These are phyloP conservation scores for Aspergillus glaucus DNA, from an alignment of 2,329 filamentous ascomycete species.

Conservation along the genomic window DNA sequence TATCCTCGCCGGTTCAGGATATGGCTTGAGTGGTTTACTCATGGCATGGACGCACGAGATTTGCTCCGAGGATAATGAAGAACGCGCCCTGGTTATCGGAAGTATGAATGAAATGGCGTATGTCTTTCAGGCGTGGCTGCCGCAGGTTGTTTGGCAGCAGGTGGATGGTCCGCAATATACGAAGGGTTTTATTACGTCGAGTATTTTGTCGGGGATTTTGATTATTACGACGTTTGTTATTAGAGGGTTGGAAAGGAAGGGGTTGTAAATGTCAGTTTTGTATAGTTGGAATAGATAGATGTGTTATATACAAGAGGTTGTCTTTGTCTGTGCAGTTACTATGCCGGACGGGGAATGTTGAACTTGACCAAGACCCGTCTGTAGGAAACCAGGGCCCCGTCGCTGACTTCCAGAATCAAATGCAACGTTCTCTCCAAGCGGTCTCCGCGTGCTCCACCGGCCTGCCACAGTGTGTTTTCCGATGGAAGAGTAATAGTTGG, in stretches of 20 bases:
- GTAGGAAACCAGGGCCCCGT: slow-evolving; percentile 2
- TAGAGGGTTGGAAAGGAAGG: not conserved
- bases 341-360: not conserved
- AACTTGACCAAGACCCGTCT: not conserved
- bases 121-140: slow-evolving; percentile 64
- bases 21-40: slow-evolving; percentile 44
- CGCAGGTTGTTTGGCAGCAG: slow-evolving; percentile 60
- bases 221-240: slow-evolving; percentile 48
- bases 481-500: not conserved
- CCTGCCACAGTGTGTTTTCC: not conserved
- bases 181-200: slow-evolving; percentile 56
- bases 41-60: slow-evolving; percentile 54
- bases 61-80: slow-evolving; percentile 54
- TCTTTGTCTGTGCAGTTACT: not conserved
- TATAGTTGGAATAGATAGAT: not conserved
- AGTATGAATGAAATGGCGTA: slow-evolving; percentile 66
- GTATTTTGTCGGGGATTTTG: slow-evolving; percentile 44
- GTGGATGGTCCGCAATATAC: slow-evolving; percentile 54
- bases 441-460: not conserved
- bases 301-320: not conserved
- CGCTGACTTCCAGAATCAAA: slow-evolving; percentile 5
- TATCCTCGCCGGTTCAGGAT: slow-evolving; percentile 46
- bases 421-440: slow-evolving; percentile 2
- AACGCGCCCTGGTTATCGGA: slow-evolving; percentile 59
- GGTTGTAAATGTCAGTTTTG: not conserved